phyloP scores from a whole-genome alignment of 176 grass and related monocot species.

The Oryza coarctata region DNA sequence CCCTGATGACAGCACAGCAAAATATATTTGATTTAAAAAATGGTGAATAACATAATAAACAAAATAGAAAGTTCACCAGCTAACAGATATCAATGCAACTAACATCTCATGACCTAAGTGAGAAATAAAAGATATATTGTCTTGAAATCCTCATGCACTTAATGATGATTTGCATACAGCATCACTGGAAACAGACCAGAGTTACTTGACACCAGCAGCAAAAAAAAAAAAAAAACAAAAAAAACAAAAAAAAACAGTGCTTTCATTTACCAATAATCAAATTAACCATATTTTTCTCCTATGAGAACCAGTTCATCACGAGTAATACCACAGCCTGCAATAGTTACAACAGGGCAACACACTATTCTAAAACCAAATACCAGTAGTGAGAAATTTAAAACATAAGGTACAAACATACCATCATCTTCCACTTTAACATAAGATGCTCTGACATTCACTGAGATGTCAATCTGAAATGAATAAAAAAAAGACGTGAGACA shows the following conservation, averaged over 20 bases:
- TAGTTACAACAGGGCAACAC: constrained; percentile 2
- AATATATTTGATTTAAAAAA: background rate
- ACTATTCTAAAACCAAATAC: background rate
- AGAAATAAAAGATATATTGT: background rate
- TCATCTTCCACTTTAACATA: constrained; percentile 88
- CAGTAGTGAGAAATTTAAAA: constrained; percentile 12
- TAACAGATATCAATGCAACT: background rate
- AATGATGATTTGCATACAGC: background rate
- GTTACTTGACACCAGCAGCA: background rate
- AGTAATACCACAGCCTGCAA: constrained; percentile 87
- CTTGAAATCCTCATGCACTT: background rate
- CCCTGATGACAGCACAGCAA: background rate
- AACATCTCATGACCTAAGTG: background rate
- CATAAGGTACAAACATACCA: constrained; percentile 42
- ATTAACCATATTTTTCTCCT: constrained; percentile 79
- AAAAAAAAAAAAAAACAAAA: background rate
- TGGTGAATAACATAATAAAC: background rate
- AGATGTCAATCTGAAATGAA: constrained; percentile 70
- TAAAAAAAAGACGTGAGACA: background rate
- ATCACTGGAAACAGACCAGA: background rate
- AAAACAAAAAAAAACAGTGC: background rate
- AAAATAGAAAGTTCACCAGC: background rate
- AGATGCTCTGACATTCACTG: constrained; percentile 65
- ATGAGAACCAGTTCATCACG: constrained; percentile 85
- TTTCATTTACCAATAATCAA: background rate